Evolutionary conservation across 2,329 filamentous ascomycete genomes (phyloP).

Genomic region (Davidsoniella australis): DNA sequence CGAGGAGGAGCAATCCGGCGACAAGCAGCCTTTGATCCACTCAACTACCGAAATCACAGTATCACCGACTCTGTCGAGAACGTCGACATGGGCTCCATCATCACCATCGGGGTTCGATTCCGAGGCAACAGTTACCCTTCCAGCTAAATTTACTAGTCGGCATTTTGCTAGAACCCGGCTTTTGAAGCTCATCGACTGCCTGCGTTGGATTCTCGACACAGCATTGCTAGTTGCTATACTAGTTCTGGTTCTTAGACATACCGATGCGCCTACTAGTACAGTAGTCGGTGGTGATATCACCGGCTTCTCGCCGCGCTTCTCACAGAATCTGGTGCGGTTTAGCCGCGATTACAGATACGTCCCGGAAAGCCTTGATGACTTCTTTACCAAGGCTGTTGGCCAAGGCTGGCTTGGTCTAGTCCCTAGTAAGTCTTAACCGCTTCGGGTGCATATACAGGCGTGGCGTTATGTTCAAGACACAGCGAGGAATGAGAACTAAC

Average conservation of each 20-base stretch:
- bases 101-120: not conserved
- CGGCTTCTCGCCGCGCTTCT: conserved; percentile 24
- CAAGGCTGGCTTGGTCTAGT: conserved; percentile 24
- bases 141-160: not conserved
- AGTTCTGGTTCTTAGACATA: not conserved
- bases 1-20: too few relatives aligned
- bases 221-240: conserved; percentile 3
- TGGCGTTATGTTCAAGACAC: too few relatives aligned
- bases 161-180: not conserved
- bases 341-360: conserved; percentile 21
- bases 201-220: conserved; percentile 1
- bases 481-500: conserved; percentile 1
- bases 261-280: not conserved
- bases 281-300: conserved; percentile 21
- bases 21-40: too few relatives aligned
- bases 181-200: not conserved
- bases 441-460: too few relatives aligned
- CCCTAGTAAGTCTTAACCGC: conserved; percentile 16
- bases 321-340: conserved; percentile 24
- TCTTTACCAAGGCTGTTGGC: conserved; percentile 21
- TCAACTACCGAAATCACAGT: too few relatives aligned
- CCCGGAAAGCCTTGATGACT: conserved; percentile 23
- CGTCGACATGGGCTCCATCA: not conserved
- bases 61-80: too few relatives aligned
- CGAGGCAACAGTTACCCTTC: not conserved